Evolutionary conservation across 805 yeast species (phyloP).

Genomic region (Blastobotrys robertii): DNA sequence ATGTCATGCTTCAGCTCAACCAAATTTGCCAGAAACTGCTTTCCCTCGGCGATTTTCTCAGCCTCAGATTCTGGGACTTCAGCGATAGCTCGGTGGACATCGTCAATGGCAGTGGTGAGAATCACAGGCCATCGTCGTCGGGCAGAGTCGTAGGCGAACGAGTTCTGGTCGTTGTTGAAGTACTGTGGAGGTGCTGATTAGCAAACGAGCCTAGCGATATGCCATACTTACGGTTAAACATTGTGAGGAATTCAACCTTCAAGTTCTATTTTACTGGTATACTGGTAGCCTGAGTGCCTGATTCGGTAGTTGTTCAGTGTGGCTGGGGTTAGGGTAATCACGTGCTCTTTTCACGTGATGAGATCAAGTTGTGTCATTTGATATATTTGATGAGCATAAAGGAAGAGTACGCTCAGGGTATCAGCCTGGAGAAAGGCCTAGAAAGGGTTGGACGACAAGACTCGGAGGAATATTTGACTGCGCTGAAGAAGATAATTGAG

Average conservation of each 20-base stretch:
- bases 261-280: conserved; percentile 1
- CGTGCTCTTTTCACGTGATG: background rate
- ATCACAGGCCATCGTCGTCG: conserved; percentile 83
- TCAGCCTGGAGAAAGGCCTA: conserved; percentile 2
- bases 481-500: conserved; percentile 30
- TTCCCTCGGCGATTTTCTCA: conserved; percentile 37
- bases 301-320: background rate
- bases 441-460: conserved; percentile 2
- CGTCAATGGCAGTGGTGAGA: conserved; percentile 55
- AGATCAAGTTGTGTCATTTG: background rate
- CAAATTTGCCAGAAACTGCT: conserved; percentile 34
- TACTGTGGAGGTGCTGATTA: conserved; percentile 29
- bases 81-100: conserved; percentile 36
- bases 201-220: background rate
- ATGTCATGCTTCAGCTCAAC: conserved; percentile 30
- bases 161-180: conserved; percentile 55
- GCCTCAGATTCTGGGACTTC: conserved; percentile 18
- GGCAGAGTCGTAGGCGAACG: conserved; percentile 79
- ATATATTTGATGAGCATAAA: conserved; percentile 3
- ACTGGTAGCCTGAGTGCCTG: background rate
- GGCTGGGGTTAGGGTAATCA: background rate
- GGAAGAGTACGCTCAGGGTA: conserved; percentile 4
- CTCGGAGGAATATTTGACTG: conserved; percentile 14
- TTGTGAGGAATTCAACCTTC: background rate
- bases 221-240: background rate